Evolutionary conservation across 139 green algal species (phyloP).

Genomic region (Chlorella sp.): DNA sequence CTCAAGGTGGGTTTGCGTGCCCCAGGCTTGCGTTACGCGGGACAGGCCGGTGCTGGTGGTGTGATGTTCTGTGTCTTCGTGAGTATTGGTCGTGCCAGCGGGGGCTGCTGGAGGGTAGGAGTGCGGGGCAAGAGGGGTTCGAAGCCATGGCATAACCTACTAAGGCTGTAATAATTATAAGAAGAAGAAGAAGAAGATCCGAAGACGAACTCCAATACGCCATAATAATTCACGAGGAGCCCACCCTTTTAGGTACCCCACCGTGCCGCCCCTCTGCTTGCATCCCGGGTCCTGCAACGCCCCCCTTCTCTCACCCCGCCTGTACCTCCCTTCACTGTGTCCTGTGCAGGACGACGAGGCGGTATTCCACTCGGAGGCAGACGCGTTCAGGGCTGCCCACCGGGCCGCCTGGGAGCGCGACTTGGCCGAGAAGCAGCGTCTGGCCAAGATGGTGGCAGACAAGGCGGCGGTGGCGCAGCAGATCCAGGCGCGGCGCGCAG

Average conservation of each 20-base stretch:
- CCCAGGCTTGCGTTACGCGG: too few relatives aligned
- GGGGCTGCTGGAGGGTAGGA: background rate
- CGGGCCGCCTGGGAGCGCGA: constrained; percentile 85
- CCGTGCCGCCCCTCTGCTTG: background rate
- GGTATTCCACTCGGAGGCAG: constrained; percentile 58
- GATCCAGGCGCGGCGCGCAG: constrained; percentile 74
- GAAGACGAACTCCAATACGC: too few relatives aligned
- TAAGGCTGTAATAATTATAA: too few relatives aligned
- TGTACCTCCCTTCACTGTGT: background rate
- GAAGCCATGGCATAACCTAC: too few relatives aligned
- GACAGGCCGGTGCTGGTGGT: too few relatives aligned
- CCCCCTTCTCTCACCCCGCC: background rate
- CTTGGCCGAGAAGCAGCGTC: constrained; percentile 82
- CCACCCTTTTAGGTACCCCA: too few relatives aligned
- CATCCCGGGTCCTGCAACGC: background rate
- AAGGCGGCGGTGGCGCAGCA: constrained; percentile 43
- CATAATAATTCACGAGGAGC: too few relatives aligned
- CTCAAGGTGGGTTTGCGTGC: constrained; percentile 47
- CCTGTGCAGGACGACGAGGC: constrained; percentile 69
- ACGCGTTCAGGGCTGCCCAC: constrained; percentile 57
- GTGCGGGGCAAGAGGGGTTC: too few relatives aligned
- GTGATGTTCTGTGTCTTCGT: too few relatives aligned
- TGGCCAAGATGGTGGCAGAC: constrained; percentile 61
- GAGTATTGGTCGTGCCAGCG: background rate
- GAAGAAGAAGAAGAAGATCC: too few relatives aligned